Evolutionary conservation across 2,329 filamentous ascomycete genomes (phyloP).

Genomic region (Talaromyces marneffei): DNA sequence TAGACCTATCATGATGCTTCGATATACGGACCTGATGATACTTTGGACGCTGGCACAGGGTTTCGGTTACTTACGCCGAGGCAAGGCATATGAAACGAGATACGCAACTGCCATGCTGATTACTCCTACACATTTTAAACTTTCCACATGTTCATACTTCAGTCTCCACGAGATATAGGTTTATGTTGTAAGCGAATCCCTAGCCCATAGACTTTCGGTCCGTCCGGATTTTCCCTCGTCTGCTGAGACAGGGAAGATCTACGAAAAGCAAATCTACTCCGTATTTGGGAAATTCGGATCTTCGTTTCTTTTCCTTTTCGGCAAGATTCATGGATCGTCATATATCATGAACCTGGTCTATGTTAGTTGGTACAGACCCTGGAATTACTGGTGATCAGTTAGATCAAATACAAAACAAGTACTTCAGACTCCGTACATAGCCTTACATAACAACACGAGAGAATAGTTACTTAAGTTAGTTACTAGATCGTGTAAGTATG

Average conservation of each 20-base stretch:
- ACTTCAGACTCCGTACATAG: background rate
- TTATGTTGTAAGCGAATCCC: background rate
- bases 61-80: background rate
- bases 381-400: background rate
- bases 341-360: background rate
- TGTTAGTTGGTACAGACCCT: background rate
- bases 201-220: background rate
- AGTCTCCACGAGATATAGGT: background rate
- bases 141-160: background rate
- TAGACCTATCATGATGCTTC: background rate
- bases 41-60: background rate
- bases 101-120: background rate
- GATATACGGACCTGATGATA: background rate
- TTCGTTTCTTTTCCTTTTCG: background rate
- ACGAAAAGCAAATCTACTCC: background rate
- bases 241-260: conserved; percentile 5
- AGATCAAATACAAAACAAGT: conserved; percentile 1
- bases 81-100: background rate
- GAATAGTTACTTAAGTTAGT: too few relatives aligned
- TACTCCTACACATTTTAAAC: background rate
- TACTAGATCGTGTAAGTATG: background rate
- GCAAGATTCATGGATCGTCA: conserved; percentile 5
- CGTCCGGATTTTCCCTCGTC: background rate
- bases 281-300: background rate
- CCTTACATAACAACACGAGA: background rate